Conservation (phyloP, 257 asterid species). For the Nicotiana otophora region DNA sequence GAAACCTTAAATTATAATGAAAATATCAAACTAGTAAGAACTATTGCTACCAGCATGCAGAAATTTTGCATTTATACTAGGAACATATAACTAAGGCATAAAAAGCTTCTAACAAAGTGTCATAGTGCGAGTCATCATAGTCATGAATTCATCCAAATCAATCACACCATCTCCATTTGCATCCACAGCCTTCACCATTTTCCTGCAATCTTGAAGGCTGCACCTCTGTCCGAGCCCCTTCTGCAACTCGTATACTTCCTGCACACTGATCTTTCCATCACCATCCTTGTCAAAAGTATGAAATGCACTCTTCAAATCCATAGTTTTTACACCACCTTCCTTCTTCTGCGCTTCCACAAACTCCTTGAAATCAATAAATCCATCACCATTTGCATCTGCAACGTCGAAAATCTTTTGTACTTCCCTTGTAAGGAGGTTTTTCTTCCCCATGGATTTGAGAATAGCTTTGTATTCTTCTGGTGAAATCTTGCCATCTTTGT, state of each 20-base stretch:
- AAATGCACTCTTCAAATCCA: constrained; percentile 65
- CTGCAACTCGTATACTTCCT: constrained; percentile 59
- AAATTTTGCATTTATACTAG: background rate
- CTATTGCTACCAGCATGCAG: background rate
- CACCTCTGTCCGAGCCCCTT: constrained; percentile 59
- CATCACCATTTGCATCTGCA: constrained; percentile 75
- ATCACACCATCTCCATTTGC: constrained; percentile 81
- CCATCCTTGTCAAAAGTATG: constrained; percentile 62
- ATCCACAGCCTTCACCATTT: constrained; percentile 84
- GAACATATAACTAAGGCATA: background rate
- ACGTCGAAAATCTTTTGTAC: constrained; percentile 74
- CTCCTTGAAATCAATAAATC: constrained; percentile 78
- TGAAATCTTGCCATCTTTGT: constrained; percentile 78
- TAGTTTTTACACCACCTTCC: constrained; percentile 61
- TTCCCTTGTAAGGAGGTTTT: constrained; percentile 37
- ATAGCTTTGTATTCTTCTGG: constrained; percentile 74
- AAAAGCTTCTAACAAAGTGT: constrained; percentile 7
- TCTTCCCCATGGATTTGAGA: constrained; percentile 53
- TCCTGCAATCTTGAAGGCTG: constrained; percentile 58
- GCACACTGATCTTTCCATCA: constrained; percentile 69
- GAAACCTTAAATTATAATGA: background rate
- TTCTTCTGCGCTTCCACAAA: constrained; percentile 72
- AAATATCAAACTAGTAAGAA: background rate
- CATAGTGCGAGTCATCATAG: constrained; percentile 79
- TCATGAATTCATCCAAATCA: constrained; percentile 76